Evolutionary conservation across 352 stramenopile species (phyloP).

Genomic region (Phytophthora pistaciae): DNA sequence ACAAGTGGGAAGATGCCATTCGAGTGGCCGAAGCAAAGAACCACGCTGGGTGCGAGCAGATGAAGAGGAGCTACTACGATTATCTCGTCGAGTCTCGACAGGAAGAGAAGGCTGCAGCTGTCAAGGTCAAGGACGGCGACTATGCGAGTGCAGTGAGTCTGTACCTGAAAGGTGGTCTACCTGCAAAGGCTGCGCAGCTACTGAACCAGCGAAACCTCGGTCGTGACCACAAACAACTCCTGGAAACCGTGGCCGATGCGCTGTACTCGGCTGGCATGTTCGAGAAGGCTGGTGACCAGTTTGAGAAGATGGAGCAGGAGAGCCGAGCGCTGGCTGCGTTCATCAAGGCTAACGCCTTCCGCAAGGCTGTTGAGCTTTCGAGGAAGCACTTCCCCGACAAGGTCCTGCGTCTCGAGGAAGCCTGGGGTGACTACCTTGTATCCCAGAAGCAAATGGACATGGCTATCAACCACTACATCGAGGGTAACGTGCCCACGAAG

Average conservation of each 20-base stretch:
- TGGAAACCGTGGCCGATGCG: slow-evolving; percentile 93
- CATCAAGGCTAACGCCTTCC: slow-evolving; percentile 93
- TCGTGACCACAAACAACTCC: slow-evolving; percentile 84
- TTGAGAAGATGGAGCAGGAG: slow-evolving; percentile 94
- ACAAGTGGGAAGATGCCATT: slow-evolving; percentile 96
- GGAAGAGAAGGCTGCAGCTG: slow-evolving; percentile 90
- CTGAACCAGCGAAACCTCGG: slow-evolving; percentile 89
- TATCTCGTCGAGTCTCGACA: slow-evolving; percentile 94
- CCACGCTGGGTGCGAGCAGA: slow-evolving; percentile 81
- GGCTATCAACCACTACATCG: slow-evolving; percentile 97
- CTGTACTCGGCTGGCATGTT: slow-evolving; percentile 92
- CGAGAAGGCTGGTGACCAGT: slow-evolving; percentile 95
- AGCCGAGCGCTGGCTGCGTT: slow-evolving; percentile 91
- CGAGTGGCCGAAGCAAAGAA: slow-evolving; percentile 89
- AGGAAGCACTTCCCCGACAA: slow-evolving; percentile 92
- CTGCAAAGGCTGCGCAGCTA: slow-evolving; percentile 90
- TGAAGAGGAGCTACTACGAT: slow-evolving; percentile 94
- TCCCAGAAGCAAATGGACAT: slow-evolving; percentile 96
- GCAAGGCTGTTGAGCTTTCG: slow-evolving; percentile 94
- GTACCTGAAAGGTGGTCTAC: slow-evolving; percentile 94
- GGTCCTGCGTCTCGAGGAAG: slow-evolving; percentile 91
- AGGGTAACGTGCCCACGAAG: slow-evolving; percentile 93
- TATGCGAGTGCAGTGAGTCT: slow-evolving; percentile 92
- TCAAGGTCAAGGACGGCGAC: slow-evolving; percentile 94
- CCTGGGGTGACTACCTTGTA: slow-evolving; percentile 95